Conservation (phyloP, 495 filamentous ascomycete genomes). For the Talaromyces thailandensis region DNA sequence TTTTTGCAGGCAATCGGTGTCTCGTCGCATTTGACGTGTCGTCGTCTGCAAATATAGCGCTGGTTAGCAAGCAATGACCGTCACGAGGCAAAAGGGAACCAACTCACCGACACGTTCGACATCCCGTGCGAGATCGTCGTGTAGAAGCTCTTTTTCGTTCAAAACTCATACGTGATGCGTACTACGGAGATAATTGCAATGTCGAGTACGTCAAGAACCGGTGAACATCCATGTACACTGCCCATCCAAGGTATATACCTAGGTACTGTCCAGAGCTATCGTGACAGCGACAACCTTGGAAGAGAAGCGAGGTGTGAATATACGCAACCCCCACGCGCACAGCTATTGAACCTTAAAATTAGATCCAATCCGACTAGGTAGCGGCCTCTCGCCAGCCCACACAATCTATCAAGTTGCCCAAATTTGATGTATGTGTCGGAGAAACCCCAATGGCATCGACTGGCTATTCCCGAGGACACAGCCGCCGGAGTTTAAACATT, state of each 20-base stretch:
- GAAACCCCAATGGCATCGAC: too few relatives aligned
- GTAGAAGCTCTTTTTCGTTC: neutral
- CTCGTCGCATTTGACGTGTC: conserved; percentile 18
- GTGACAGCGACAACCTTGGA: too few relatives aligned
- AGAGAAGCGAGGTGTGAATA: too few relatives aligned
- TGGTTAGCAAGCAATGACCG: neutral
- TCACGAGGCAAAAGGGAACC: neutral
- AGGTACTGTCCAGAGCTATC: too few relatives aligned
- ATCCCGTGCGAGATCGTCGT: conserved; percentile 7
- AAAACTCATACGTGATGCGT: neutral
- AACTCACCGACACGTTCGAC: conserved; percentile 14
- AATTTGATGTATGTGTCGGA: neutral
- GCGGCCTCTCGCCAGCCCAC: neutral
- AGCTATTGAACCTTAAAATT: neutral
- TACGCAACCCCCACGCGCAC: too few relatives aligned
- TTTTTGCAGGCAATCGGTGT: conserved; percentile 12
- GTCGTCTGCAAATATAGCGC: conserved; percentile 2
- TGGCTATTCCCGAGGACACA: neutral
- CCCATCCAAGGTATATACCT: neutral
- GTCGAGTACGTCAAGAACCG: neutral
- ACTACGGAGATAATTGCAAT: neutral
- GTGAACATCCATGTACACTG: neutral
- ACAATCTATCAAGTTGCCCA: neutral
- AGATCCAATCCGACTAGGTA: neutral
- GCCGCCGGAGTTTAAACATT: neutral